Evolutionary conservation across 305 asterid genomes (phyloP), one percentile per base, ranked within the genome.

Genomic region (Fraxinus angustifolia): DNA sequence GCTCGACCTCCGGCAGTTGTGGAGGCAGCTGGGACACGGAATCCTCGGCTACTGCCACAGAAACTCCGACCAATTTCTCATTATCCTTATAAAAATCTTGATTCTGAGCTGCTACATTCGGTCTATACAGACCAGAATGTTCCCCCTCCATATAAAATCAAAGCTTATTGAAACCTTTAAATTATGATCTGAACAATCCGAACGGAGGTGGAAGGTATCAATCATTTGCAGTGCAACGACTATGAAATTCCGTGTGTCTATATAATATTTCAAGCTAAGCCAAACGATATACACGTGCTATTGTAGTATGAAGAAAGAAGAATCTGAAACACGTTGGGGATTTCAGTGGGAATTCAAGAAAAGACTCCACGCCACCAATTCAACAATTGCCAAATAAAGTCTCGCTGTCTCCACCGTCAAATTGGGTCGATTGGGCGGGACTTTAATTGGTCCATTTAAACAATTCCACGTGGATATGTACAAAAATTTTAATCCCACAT

Each of bases 81-180:
- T 87, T 87, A 17, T 86, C 91, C 28, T 56, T 6, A 42, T 86
- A 93, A 40, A 91, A 84, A 12, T 62, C 34, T 23, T 23, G 33
- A 23, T 62, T 62, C 71, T 84, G 91, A 75, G 92, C 90, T 34
- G 88, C 90, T 67, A 88, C 88, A 73, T 88, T 88, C 87, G 11
- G 28, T 0, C 67, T 1, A 17, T 56, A 56, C 26, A 56, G 67
- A 56, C 67, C 67, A 17, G 67, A 56, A 56, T 56, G 28, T 56
- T 56, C 67, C 67, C 67, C 67, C 12, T 56, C 67, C 67, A 56
- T 56, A 56, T 56, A 56, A 56, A 56, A 17, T 56, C 28, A 2
- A 56, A 56, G 67, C 65, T 19, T 56, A 17, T 17, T 17, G 67
- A 56, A 56, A 17, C 11, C 28, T 11, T 56, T 6, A 17, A 56